Base-by-base conservation (phyloP, 2,329 filamentous ascomycete genomes). In the Colletotrichum sp. region DNA sequence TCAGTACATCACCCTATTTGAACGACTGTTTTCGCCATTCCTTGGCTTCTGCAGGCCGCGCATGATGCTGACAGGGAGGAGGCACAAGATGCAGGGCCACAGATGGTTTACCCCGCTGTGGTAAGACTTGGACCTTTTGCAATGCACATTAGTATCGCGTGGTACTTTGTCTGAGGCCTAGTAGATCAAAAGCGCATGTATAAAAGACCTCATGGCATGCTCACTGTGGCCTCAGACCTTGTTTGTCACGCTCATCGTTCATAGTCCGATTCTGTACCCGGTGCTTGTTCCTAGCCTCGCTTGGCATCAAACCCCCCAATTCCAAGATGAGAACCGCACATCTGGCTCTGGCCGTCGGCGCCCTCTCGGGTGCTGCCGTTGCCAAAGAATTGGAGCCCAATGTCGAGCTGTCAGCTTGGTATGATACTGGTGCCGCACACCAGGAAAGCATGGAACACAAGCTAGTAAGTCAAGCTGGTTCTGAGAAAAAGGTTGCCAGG, bases 391-490 rank as follows among this genome's bases (percentile, higher is more conserved):
- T 75, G 69, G 70, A 74, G 29, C 75, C 76, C 16, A 70, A 73
- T 15, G 70, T 70, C 33, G 76, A 68, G 13, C 33, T 71, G 63
- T 74, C 72, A 12, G 70, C 73, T 13, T 71, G 69, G 71, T 77
- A 76, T n/a, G 69, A 75, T 55, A 70, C 57, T n/a, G 76, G 76
- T 6, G 68, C 66, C 11, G 69, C 75, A 3, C 76, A 77, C n/a
- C 70, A 77, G 33, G 71, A 69, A 58, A 72, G 64, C 67, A 76
- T 77, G 75, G 57, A 61, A 13, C 33, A 70, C 57, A 77, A 77
- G 71, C 74, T 76, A 9, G 76, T 68, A 36, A 71, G 57, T 51
- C 66, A 34, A 62, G 9, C 8, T 1, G 6, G 6, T 16, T 18
- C 33, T 13, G 9, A 8, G 62, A 5, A 4, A 12, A 18, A n/a